phyloP scores from a whole-genome alignment of 306 rosid genomes.

The Arachis stenosperma region DNA sequence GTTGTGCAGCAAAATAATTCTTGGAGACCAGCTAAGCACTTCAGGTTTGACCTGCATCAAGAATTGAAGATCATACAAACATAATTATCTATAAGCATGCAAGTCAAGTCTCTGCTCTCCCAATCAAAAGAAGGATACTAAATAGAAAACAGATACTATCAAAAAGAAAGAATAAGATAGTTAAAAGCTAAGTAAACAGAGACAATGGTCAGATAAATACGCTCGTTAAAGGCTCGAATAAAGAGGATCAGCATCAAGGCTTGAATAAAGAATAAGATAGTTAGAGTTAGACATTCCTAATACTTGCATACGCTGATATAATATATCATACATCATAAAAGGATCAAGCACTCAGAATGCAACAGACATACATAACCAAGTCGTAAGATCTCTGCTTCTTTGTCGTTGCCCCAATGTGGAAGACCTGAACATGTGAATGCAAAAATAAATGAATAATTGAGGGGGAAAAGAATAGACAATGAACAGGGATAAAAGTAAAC shows the following conservation, averaged over 20 bases:
- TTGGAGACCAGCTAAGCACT: slow-evolving; percentile 92
- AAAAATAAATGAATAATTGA: slow-evolving; percentile 39
- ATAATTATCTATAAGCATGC: slow-evolving; percentile 26
- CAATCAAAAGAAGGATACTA: slow-evolving; percentile 19
- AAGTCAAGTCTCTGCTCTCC: slow-evolving; percentile 27
- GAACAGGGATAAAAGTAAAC: slow-evolving; percentile 6
- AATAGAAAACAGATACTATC: slow-evolving; percentile 8
- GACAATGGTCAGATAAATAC: slow-evolving; percentile 23
- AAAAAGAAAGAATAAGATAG: slow-evolving; percentile 6
- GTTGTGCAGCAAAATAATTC: slow-evolving; percentile 84
- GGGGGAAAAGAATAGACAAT: slow-evolving; percentile 9
- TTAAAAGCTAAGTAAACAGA: slow-evolving; percentile 29
- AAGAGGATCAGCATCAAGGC: slow-evolving; percentile 8
- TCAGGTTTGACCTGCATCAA: slow-evolving; percentile 81
- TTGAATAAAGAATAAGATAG: neutral
- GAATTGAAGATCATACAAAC: slow-evolving; percentile 16
- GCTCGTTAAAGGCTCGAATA: slow-evolving; percentile 18
- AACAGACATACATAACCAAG: slow-evolving; percentile 69
- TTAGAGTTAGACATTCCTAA: slow-evolving; percentile 6
- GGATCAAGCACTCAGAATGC: neutral
- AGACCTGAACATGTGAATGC: slow-evolving; percentile 48
- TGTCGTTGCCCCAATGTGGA: slow-evolving; percentile 71
- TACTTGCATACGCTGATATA: neutral
- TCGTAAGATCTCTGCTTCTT: slow-evolving; percentile 75
- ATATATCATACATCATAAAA: slow-evolving; percentile 14